Percentiles rank a stretch among this genome's conserved stretches.
These are phyloP conservation scores for Ambrosiella cleistominuta DNA, from an alignment of 2,329 filamentous ascomycete species.

Conservation along the genomic window DNA sequence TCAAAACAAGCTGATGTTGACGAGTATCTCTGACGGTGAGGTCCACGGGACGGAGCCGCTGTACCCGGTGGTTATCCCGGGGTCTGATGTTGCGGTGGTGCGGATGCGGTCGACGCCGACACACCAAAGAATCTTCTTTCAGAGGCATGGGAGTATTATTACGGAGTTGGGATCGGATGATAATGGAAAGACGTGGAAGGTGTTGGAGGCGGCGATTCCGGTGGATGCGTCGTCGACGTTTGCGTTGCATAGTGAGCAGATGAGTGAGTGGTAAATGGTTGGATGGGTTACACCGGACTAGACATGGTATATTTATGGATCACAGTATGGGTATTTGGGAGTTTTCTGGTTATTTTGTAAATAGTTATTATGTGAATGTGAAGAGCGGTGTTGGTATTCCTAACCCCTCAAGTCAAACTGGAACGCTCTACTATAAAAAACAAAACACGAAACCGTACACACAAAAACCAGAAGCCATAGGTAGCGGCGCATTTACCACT, in stretches of 20 bases:
- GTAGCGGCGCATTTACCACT: too few species aligned
- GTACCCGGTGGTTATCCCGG: conserved; percentile 12
- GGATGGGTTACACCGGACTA: neutral
- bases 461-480: too few species aligned
- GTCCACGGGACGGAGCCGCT: conserved; percentile 10
- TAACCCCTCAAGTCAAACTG: too few species aligned
- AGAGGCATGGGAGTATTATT: conserved; percentile 12
- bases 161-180: conserved; percentile 10
- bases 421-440: too few species aligned
- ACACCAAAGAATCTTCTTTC: conserved; percentile 13
- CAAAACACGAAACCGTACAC: too few species aligned
- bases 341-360: too few species aligned
- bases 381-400: too few species aligned
- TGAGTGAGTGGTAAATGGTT: conserved; percentile 10
- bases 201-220: conserved; percentile 9
- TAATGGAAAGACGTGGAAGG: conserved; percentile 13
- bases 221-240: conserved; percentile 12
- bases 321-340: neutral
- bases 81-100: conserved; percentile 11
- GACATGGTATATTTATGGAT: neutral
- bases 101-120: conserved; percentile 5
- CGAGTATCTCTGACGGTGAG: conserved; percentile 10
- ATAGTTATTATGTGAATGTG: too few species aligned
- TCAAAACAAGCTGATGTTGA: conserved; percentile 12
- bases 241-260: conserved; percentile 11